phyloP scores from a whole-genome alignment of 2,329 filamentous ascomycete genomes.

The Aspergillus novofumigatus region DNA sequence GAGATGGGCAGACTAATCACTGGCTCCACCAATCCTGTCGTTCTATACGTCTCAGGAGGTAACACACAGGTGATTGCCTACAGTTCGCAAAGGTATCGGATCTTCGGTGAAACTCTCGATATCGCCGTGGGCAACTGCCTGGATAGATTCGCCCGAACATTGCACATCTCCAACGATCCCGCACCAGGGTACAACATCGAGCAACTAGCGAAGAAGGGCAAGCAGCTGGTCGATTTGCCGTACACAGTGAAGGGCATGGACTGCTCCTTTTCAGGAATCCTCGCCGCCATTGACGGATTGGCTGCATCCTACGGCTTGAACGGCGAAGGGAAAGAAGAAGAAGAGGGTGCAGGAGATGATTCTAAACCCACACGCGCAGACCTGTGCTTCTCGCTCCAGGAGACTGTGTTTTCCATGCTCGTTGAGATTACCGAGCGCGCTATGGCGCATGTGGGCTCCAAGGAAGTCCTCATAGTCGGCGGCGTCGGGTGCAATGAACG shows the following conservation, averaged over 20 bases:
- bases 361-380: constrained; percentile 66
- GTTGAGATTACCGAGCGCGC: constrained; percentile 98
- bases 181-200: constrained; percentile 98
- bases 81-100: constrained; percentile 87
- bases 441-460: constrained; percentile 93
- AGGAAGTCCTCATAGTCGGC: constrained; percentile 89
- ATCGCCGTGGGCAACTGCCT: constrained; percentile 98
- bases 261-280: constrained; percentile 88
- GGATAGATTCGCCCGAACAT: constrained; percentile 87
- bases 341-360: constrained; percentile 48
- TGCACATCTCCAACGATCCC: constrained; percentile 90
- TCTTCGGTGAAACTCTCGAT: constrained; percentile 96
- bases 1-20: constrained; percentile 97
- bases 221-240: constrained; percentile 75
- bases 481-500: constrained; percentile 94
- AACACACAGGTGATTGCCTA: constrained; percentile 99
- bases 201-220: constrained; percentile 74
- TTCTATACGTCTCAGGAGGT: constrained; percentile 90
- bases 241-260: constrained; percentile 99
- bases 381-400: constrained; percentile 89
- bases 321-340: constrained; percentile 46
- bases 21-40: constrained; percentile 83
- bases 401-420: constrained; percentile 94
- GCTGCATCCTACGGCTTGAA: constrained; percentile 51
- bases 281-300: constrained; percentile 76